These are phyloP conservation scores for Xylaria sp. DNA, from an alignment of 2,329 filamentous ascomycete species.

Conservation along the genomic window DNA sequence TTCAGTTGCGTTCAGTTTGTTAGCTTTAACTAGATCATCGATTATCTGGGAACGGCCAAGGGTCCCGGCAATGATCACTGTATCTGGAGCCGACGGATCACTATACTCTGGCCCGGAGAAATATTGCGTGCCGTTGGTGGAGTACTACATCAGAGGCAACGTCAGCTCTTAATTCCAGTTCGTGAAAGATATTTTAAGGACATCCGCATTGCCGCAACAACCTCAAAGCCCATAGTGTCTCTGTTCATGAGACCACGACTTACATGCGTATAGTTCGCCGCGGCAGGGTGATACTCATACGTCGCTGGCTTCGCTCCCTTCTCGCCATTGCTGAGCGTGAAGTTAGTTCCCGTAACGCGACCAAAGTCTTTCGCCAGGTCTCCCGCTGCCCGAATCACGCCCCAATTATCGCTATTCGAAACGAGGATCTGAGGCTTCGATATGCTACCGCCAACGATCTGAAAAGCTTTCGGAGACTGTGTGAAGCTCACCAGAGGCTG, in stretches of 20 bases:
- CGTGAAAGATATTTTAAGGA: neutral
- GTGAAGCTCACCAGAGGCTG: conserved; percentile 47
- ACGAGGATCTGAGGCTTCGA: conserved; percentile 58
- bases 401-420: conserved; percentile 71
- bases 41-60: conserved; percentile 72
- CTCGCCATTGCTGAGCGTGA: conserved; percentile 65
- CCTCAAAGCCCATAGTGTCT: neutral
- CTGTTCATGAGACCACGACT: conserved; percentile 37
- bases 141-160: conserved; percentile 50
- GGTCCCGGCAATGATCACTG: conserved; percentile 74
- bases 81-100: conserved; percentile 55
- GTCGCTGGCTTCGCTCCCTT: conserved; percentile 50
- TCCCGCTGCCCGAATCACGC: conserved; percentile 72
- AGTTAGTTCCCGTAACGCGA: conserved; percentile 73
- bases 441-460: conserved; percentile 44
- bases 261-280: conserved; percentile 60
- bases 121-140: conserved; percentile 53
- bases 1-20: conserved; percentile 66
- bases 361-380: conserved; percentile 76
- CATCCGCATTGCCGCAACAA: neutral
- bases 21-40: conserved; percentile 63
- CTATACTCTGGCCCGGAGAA: conserved; percentile 59
- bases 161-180: neutral
- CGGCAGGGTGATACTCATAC: conserved; percentile 57
- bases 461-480: conserved; percentile 38